Percentiles rank a stretch among this genome's conserved stretches.
phyloP scores from a whole-genome alignment of 495 filamentous ascomycete species.

The Penicillium riverlandense region DNA sequence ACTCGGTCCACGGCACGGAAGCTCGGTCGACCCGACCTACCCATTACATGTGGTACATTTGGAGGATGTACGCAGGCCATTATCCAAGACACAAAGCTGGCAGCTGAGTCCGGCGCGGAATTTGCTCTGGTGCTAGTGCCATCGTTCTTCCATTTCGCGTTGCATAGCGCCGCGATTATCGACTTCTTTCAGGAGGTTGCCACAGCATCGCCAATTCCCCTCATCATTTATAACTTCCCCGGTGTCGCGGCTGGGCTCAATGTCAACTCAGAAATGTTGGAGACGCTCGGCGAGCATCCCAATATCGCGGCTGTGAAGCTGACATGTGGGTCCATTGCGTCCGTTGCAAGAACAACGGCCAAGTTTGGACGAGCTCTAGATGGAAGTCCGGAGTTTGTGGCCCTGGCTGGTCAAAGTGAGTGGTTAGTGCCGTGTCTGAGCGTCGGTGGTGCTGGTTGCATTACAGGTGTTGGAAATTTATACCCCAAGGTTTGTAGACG shows the following conservation, averaged over 20 bases:
- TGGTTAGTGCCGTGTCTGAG: constrained; percentile 5
- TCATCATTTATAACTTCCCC: constrained; percentile 83
- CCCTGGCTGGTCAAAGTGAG: constrained; percentile 6
- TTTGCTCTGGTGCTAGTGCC: constrained; percentile 71
- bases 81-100: constrained; percentile 5
- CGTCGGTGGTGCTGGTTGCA: constrained; percentile 4
- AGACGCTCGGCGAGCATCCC: constrained; percentile 4
- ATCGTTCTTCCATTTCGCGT: constrained; percentile 61
- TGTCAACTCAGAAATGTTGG: constrained; percentile 27
- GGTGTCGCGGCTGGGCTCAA: constrained; percentile 67
- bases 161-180: constrained; percentile 43
- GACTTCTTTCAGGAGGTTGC: constrained; percentile 68
- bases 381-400: not conserved
- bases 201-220: constrained; percentile 61
- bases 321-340: constrained; percentile 6
- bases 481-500: constrained; percentile 1
- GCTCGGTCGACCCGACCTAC: constrained; percentile 11
- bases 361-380: constrained; percentile 4
- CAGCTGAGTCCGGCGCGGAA: constrained; percentile 54
- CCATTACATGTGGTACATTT: constrained; percentile 21
- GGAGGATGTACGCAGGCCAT: constrained; percentile 6
- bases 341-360: constrained; percentile 2
- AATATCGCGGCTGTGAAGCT: constrained; percentile 7
- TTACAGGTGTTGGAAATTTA: constrained; percentile 4
- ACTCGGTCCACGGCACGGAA: constrained; percentile 14